Conservation (phyloP, 306 rosid genomes). For the Corylus avellana region DNA sequence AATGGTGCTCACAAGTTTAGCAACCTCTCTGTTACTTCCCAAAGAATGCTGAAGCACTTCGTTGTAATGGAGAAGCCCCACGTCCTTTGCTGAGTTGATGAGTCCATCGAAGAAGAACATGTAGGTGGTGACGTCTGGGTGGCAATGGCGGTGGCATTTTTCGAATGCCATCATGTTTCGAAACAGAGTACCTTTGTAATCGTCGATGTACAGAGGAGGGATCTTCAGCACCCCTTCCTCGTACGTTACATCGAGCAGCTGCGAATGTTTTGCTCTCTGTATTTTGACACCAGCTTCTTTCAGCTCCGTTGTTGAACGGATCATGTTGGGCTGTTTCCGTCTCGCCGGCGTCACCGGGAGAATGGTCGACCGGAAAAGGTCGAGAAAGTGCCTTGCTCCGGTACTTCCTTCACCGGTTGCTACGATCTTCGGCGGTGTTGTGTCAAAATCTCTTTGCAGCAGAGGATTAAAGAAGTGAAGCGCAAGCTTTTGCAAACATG, state of each 20-base stretch:
- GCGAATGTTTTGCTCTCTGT: neutral
- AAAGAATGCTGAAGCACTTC: conserved; percentile 42
- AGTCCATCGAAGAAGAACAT: conserved; percentile 53
- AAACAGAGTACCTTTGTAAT: conserved; percentile 44
- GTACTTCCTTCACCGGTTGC: neutral
- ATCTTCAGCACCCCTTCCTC: conserved; percentile 23
- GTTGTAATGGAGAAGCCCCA: conserved; percentile 39
- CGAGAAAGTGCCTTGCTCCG: conserved; percentile 33
- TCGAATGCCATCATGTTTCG: conserved; percentile 50
- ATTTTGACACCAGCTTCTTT: conserved; percentile 42
- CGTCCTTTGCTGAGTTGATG: conserved; percentile 37
- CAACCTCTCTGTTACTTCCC: conserved; percentile 31
- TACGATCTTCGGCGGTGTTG: neutral
- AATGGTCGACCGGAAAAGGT: conserved; percentile 33
- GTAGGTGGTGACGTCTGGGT: conserved; percentile 45
- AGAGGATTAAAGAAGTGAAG: conserved; percentile 40
- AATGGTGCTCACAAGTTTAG: conserved; percentile 41
- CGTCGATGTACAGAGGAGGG: conserved; percentile 37
- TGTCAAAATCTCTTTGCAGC: conserved; percentile 11
- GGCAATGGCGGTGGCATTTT: conserved; percentile 41
- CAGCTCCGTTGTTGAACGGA: conserved; percentile 34
- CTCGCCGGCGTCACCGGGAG: neutral
- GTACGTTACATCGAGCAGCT: conserved; percentile 33
- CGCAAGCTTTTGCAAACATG: conserved; percentile 26
- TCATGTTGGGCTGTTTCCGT: conserved; percentile 21